A percentile compares a stretch with the other conserved stretches of the same genome.
Evolutionary conservation across 129 eudicot species (phyloP).

Genomic region (Artemisia argyi): DNA sequence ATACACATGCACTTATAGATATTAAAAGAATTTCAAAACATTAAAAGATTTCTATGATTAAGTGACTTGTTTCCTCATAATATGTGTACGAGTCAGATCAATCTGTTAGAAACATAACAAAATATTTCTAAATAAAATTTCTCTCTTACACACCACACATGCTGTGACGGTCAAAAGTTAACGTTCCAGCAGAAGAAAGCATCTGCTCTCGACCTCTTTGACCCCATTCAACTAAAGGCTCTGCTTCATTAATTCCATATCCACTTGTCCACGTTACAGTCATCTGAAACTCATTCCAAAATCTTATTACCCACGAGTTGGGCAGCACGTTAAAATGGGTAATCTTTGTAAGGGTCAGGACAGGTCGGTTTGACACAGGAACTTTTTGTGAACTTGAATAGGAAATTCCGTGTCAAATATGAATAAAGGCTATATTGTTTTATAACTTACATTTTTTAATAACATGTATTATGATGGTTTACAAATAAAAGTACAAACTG

Average conservation of each 20-base stretch:
- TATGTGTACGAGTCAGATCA: not conserved
- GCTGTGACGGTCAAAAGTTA: conserved; percentile 62
- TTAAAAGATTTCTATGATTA: conserved; percentile 3
- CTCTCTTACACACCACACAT: conserved; percentile 67
- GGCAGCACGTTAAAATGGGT: no score
- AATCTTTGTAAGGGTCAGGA: no score
- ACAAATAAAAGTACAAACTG: no score
- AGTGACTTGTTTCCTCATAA: not conserved
- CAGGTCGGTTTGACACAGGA: no score
- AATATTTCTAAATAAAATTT: not conserved
- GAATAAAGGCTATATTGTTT: no score
- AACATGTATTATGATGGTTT: no score
- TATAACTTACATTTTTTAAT: no score
- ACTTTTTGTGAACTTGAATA: no score
- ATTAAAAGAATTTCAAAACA: not conserved
- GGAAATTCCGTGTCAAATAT: no score
- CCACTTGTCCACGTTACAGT: conserved; percentile 95
- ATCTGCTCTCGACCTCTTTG: conserved; percentile 37
- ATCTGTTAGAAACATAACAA: no score
- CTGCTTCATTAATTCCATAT: conserved; percentile 62
- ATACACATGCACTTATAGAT: not conserved
- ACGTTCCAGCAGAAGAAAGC: conserved; percentile 58
- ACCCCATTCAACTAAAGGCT: conserved; percentile 76
- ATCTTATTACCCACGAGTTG: conserved; percentile 6
- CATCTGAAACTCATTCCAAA: conserved; percentile 48